These are phyloP conservation scores for Camillea tinctor DNA, from an alignment of 2,329 filamentous ascomycete species.

Conservation along the genomic window DNA sequence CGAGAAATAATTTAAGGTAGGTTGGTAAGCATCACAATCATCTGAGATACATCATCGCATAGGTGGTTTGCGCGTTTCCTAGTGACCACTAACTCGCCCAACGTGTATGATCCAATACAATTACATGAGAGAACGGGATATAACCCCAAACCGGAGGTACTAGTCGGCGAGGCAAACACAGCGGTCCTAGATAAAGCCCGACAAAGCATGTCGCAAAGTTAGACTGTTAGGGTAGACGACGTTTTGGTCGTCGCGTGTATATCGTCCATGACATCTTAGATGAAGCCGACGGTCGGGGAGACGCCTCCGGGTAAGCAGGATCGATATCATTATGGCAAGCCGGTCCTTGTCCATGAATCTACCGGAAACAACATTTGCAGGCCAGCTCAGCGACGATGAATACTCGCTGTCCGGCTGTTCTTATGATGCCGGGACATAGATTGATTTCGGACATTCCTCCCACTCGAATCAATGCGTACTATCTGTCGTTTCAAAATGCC, in stretches of 20 bases:
- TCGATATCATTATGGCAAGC: not conserved
- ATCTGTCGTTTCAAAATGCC: conserved; percentile 17
- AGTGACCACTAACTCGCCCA: not conserved
- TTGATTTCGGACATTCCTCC: conserved; percentile 13
- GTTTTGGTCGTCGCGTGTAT: not conserved
- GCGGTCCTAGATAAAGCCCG: not conserved
- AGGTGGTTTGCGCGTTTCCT: not conserved
- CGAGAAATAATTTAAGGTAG: not conserved
- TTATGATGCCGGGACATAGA: conserved; percentile 19
- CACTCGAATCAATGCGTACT: conserved; percentile 15
- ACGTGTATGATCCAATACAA: not conserved
- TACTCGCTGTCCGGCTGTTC: conserved; percentile 16
- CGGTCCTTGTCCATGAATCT: conserved; percentile 8
- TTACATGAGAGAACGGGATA: not conserved
- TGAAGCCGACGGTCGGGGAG: not conserved
- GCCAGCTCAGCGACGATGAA: conserved; percentile 12
- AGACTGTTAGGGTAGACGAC: not conserved
- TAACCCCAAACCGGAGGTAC: too few relatives aligned
- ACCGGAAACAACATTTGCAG: conserved; percentile 14
- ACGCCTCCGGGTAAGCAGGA: not conserved
- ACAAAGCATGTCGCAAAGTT: not conserved
- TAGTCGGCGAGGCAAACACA: not conserved
- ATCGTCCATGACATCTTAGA: not conserved
- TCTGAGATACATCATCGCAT: not conserved
- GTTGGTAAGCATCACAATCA: not conserved